These are phyloP conservation scores for Gryganskiella cystojenkinii DNA, from an alignment of 192 early-diverging fungal species.

Conservation along the genomic window DNA sequence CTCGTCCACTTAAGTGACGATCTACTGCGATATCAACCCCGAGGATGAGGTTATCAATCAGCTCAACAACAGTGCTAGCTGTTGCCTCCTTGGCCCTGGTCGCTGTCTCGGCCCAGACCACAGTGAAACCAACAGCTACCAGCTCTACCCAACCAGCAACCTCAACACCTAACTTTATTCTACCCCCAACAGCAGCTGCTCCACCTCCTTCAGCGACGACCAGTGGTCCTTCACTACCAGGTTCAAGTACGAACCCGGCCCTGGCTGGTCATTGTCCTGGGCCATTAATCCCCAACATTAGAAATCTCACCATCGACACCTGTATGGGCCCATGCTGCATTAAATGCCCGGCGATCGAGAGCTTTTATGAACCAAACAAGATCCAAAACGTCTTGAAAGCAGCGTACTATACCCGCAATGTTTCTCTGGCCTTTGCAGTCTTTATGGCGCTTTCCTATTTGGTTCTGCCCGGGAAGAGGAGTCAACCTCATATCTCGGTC, in stretches of 20 bases:
- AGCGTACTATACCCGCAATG: conserved; percentile 18
- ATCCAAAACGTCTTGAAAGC: conserved; percentile 13
- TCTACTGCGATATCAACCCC: too few relatives aligned
- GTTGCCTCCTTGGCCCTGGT: too few relatives aligned
- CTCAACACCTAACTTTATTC: too few relatives aligned
- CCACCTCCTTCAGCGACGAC: too few relatives aligned
- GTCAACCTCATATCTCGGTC: conserved; percentile 46
- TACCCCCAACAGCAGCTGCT: too few relatives aligned
- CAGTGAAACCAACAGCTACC: too few relatives aligned
- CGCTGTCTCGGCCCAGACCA: not conserved
- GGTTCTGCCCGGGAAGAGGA: conserved; percentile 36
- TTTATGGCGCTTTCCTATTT: conserved; percentile 47
- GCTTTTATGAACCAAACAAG: conserved; percentile 28
- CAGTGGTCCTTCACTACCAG: too few relatives aligned
- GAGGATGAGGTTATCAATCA: too few relatives aligned
- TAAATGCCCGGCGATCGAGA: conserved; percentile 30
- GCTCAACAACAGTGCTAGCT: not conserved
- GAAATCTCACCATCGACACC: conserved; percentile 25
- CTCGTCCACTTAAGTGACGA: too few relatives aligned
- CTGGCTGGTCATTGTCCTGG: conserved; percentile 12
- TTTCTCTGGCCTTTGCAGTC: conserved; percentile 22
- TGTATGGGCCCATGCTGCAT: conserved; percentile 29
- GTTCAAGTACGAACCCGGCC: too few relatives aligned
- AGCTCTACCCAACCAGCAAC: too few relatives aligned
- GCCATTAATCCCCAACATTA: conserved; percentile 26